phyloP scores from a whole-genome alignment of 345 rosid species.

The Physaria fendleri region DNA sequence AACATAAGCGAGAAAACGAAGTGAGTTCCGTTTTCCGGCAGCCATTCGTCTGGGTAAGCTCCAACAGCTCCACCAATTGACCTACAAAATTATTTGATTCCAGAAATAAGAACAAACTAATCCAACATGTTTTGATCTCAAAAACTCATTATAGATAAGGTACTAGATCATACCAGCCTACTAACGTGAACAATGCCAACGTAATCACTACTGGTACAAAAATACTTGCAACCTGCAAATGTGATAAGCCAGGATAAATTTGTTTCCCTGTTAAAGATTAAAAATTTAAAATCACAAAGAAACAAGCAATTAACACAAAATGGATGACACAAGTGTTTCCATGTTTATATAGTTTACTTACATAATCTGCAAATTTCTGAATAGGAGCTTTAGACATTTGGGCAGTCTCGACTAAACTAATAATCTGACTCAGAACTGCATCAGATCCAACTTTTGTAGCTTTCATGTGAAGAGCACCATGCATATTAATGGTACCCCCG shows the following conservation, averaged over 20 bases:
- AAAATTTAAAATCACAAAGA: too few relatives aligned
- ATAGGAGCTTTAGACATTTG: slow-evolving; percentile 99
- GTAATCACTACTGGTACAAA: slow-evolving; percentile 87
- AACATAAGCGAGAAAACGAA: slow-evolving; percentile 97
- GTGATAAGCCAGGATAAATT: slow-evolving; percentile 13
- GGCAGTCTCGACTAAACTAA: slow-evolving; percentile 95
- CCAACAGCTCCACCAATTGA: slow-evolving; percentile 65
- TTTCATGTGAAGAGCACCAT: too few relatives aligned
- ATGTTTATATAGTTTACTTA: slow-evolving; percentile 37
- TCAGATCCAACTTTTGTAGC: slow-evolving; percentile 90
- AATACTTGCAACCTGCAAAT: slow-evolving; percentile 90
- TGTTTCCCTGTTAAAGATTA: neutral
- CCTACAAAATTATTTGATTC: slow-evolving; percentile 40
- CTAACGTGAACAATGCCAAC: slow-evolving; percentile 61
- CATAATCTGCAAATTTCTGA: slow-evolving; percentile 97
- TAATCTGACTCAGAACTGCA: slow-evolving; percentile 92
- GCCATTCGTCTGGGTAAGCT: slow-evolving; percentile 87
- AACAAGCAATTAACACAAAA: too few relatives aligned
- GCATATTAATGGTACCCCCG: too few relatives aligned
- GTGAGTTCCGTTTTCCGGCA: slow-evolving; percentile 80
- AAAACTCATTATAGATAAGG: neutral
- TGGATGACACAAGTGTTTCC: neutral
- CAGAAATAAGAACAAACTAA: slow-evolving; percentile 8
- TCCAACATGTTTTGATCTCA: neutral
- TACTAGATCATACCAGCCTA: slow-evolving; percentile 67